Base-by-base conservation (phyloP, 371 early-diverging fungal species). In the Syncephalastrum contaminatum region DNA sequence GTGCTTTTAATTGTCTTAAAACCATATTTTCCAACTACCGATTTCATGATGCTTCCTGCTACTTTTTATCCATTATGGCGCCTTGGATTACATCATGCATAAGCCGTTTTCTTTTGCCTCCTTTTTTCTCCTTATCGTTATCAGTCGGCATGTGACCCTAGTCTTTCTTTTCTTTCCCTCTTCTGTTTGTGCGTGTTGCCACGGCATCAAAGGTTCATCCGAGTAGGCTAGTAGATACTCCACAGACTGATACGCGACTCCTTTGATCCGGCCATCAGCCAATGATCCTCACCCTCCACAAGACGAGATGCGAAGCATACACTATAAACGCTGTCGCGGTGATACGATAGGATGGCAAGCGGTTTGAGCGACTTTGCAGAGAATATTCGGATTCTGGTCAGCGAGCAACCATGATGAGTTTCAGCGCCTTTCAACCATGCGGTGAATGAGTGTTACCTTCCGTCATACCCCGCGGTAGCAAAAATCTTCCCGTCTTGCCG, bases 381-480 rank as follows among this genome's bases (percentile, higher is more conserved):
- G 51, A 75, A 81, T 7, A 81, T 47, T 15, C 82, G 66, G 16
- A 79, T 72, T 43, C 82, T 81, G 57, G 10, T 19, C 49, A 48
- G 10, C 14, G 36, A 54, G 4, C 13, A 15, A 43, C 24, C 14
- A 50, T 25, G 30, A 18, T 49, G 22, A 15, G 22, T 8, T 44
- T 19, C 43, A 30, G 5, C 1, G 5, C 10, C 10, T 30, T 2
- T 30, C 10, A 30, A 30, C 36, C 36, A 30, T 0, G 36, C 36
- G 36, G 36, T 30, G 12, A 30, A 30, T 6, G 1, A 30, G 36
- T 30, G 25, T 51, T 66, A 77, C 82, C 63, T 77, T 49, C 70
- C 70, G 62, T 82, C 82, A 59, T 67, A 77, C n/a, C 82, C 82
- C 19, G 69, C 82, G 0, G 76, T 71, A n/a, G 74, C 80, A 54